Percentiles rank a stretch among this genome's conserved stretches.
These are phyloP conservation scores for Astrothelium subdiscretum DNA, from an alignment of 495 filamentous ascomycete genomes.

Conservation along the genomic window DNA sequence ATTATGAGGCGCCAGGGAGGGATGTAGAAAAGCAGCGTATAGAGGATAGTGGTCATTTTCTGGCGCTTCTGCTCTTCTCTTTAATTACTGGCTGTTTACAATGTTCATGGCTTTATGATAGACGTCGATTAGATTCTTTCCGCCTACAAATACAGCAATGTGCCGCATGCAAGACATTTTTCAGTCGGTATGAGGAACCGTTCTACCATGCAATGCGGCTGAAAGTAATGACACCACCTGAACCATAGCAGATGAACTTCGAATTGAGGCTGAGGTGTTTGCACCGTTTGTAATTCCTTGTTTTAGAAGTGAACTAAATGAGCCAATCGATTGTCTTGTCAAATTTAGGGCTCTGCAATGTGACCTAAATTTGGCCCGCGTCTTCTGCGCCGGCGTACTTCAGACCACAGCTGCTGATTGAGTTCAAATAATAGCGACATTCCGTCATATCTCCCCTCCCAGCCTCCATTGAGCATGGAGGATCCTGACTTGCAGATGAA, in stretches of 20 bases:
- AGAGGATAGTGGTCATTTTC: neutral
- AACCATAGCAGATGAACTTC: too few relatives aligned
- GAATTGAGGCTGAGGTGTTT: too few relatives aligned
- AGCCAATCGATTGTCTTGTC: too few relatives aligned
- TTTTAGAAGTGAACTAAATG: too few relatives aligned
- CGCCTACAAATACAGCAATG: neutral
- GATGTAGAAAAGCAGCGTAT: neutral
- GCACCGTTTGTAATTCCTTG: too few relatives aligned
- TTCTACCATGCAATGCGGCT: neutral
- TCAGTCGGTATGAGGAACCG: too few relatives aligned
- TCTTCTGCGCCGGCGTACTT: too few relatives aligned
- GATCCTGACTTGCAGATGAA: neutral
- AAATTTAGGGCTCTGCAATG: too few relatives aligned
- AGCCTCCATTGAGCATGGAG: neutral
- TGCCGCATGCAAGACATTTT: neutral
- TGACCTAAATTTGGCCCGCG: too few relatives aligned
- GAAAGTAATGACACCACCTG: too few relatives aligned
- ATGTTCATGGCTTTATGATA: conserved; percentile 1
- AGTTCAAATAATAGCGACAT: neutral
- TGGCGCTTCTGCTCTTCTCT: neutral
- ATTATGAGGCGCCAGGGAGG: neutral
- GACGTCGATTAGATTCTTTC: neutral
- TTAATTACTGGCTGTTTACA: neutral
- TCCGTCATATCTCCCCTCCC: neutral
- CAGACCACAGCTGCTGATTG: too few relatives aligned